Percentiles rank a stretch among this genome's conserved stretches.
Evolutionary conservation across 306 rosid genomes (phyloP).

Genomic region (Castanopsis chinensis): DNA sequence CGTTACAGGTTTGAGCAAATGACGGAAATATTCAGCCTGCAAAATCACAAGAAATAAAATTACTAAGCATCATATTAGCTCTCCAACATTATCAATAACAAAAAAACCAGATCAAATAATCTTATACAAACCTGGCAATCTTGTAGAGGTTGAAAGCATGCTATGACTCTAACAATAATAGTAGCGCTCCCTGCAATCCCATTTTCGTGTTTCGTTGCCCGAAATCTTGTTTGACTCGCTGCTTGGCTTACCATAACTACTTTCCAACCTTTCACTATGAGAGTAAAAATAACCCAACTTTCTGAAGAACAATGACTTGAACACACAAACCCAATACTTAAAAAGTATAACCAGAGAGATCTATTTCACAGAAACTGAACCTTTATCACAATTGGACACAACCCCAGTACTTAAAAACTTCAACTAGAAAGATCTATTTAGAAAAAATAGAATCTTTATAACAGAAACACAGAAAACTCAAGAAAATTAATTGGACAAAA

Average conservation of each 20-base stretch:
- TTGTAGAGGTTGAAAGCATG: conserved; percentile 96
- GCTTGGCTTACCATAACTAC: conserved; percentile 99
- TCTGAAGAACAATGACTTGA: conserved; percentile 28
- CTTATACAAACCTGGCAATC: conserved; percentile 86
- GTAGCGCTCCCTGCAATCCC: conserved; percentile 86
- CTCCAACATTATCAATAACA: background rate
- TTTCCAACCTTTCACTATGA: conserved; percentile 50
- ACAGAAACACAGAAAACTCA: conserved; percentile 3
- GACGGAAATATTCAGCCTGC: conserved; percentile 98
- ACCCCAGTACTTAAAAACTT: conserved; percentile 4
- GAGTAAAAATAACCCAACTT: conserved; percentile 28
- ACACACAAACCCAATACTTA: conserved; percentile 5
- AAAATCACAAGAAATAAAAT: conserved; percentile 20
- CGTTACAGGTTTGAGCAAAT: conserved; percentile 97
- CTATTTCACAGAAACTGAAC: conserved; percentile 15
- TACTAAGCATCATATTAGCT: conserved; percentile 1
- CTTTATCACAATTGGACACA: conserved; percentile 2
- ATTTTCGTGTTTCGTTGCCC: conserved; percentile 96
- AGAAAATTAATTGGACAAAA: background rate
- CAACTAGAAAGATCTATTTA: conserved; percentile 11
- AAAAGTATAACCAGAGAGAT: conserved; percentile 4
- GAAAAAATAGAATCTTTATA: conserved; percentile 6
- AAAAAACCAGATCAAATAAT: background rate
- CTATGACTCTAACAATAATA: conserved; percentile 91
- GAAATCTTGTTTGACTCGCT: conserved; percentile 97